phyloP scores from a whole-genome alignment of 352 stramenopile genomes.

The Phytophthora fragariae region DNA sequence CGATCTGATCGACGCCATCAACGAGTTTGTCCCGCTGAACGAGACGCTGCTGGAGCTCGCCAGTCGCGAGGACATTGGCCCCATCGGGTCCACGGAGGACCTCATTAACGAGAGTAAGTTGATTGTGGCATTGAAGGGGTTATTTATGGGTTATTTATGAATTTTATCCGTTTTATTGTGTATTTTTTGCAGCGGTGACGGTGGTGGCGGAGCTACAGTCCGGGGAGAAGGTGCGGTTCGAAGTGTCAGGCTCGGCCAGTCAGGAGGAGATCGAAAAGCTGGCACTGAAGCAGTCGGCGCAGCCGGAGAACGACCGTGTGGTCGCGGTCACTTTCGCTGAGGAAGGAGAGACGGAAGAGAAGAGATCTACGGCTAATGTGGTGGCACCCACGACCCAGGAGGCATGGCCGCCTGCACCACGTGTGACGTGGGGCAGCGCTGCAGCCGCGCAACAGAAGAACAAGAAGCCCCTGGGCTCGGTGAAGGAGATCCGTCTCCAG shows the following conservation, averaged over 20 bases:
- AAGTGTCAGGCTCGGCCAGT: constrained; percentile 61
- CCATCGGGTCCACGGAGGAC: constrained; percentile 58
- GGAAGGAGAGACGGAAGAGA: constrained; percentile 48
- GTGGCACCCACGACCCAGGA: constrained; percentile 40
- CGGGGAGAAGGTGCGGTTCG: constrained; percentile 55
- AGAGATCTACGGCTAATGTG: not conserved
- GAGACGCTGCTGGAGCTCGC: constrained; percentile 51
- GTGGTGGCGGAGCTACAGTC: constrained; percentile 71
- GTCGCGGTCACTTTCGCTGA: constrained; percentile 72
- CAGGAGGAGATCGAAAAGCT: constrained; percentile 73
- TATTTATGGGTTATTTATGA: not conserved
- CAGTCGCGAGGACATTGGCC: constrained; percentile 74
- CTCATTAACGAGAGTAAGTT: constrained; percentile 71
- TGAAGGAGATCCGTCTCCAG: constrained; percentile 54
- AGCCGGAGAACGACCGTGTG: constrained; percentile 54
- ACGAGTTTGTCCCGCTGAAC: constrained; percentile 71
- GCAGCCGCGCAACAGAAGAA: constrained; percentile 28
- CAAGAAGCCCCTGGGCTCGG: constrained; percentile 25
- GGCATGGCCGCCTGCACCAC: constrained; percentile 54
- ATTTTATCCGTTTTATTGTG: not conserved
- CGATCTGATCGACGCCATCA: constrained; percentile 72
- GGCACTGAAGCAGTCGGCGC: constrained; percentile 54
- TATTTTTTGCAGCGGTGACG: constrained; percentile 50
- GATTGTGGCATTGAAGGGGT: not conserved
- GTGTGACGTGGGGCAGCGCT: constrained; percentile 61